These are phyloP conservation scores for Mucuna pruriens DNA, from an alignment of 306 rosid genomes.

Conservation along the genomic window DNA sequence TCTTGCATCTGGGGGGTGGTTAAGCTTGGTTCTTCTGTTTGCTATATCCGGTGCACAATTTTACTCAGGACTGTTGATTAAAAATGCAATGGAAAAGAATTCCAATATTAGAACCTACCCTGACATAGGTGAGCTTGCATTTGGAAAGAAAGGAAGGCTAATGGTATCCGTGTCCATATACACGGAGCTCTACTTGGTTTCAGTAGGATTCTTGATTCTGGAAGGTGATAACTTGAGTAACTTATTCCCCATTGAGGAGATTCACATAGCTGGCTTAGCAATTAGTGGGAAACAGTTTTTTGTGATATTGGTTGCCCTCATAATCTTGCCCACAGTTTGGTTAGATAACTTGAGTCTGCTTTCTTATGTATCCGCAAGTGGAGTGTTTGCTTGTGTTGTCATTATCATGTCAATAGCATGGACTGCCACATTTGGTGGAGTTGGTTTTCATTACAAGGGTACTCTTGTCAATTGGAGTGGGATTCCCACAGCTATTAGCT, in stretches of 20 bases:
- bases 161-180: conserved; percentile 62
- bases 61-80: conserved; percentile 66
- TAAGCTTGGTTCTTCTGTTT: conserved; percentile 65
- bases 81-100: conserved; percentile 77
- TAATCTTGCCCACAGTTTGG: conserved; percentile 80
- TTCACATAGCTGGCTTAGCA: conserved; percentile 48
- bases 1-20: conserved; percentile 84
- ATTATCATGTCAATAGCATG: conserved; percentile 64
- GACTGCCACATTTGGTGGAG: conserved; percentile 62
- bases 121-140: conserved; percentile 76
- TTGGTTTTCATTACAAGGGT: conserved; percentile 63
- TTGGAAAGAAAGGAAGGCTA: conserved; percentile 64
- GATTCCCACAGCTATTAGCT: conserved; percentile 70
- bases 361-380: conserved; percentile 84
- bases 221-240: conserved; percentile 85
- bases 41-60: conserved; percentile 52
- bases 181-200: conserved; percentile 72
- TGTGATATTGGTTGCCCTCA: conserved; percentile 56
- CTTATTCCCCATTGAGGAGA: conserved; percentile 46
- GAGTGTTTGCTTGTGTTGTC: conserved; percentile 67
- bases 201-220: conserved; percentile 67
- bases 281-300: conserved; percentile 56
- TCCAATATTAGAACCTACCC: conserved; percentile 61
- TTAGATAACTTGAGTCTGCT: conserved; percentile 73
- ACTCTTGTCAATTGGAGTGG: conserved; percentile 60